A percentile compares a stretch with the other conserved stretches of the same genome.
Evolutionary conservation across 306 rosid species (phyloP).

Genomic region (Ormosia emarginata): DNA sequence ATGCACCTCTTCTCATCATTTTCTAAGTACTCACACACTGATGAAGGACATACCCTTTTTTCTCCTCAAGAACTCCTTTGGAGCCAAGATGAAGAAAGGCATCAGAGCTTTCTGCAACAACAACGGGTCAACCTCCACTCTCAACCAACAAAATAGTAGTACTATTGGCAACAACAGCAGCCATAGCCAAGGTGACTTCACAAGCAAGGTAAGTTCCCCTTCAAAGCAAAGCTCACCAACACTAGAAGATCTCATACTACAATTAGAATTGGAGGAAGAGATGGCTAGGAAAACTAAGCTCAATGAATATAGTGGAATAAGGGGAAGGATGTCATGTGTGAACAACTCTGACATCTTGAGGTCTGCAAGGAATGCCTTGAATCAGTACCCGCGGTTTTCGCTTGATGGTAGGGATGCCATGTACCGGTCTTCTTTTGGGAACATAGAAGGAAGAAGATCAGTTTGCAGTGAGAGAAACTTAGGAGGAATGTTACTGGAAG

Average conservation of each 20-base stretch:
- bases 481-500: conserved; percentile 23
- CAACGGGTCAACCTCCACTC: conserved; percentile 39
- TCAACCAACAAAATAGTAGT: conserved; percentile 47
- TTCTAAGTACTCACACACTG: background rate
- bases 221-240: conserved; percentile 44
- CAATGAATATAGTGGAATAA: conserved; percentile 17
- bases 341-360: conserved; percentile 76
- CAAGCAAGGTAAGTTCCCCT: conserved; percentile 35
- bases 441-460: conserved; percentile 50
- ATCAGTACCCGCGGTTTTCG: conserved; percentile 90
- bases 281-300: conserved; percentile 50
- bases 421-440: conserved; percentile 75
- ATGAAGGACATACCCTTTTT: conserved; percentile 68
- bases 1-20: background rate
- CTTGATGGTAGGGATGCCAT: conserved; percentile 92
- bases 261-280: conserved; percentile 71
- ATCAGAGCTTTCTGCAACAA: conserved; percentile 68
- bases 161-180: background rate
- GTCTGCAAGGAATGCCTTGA: conserved; percentile 85
- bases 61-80: conserved; percentile 66
- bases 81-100: conserved; percentile 79
- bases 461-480: conserved; percentile 46
- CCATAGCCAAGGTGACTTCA: conserved; percentile 22
- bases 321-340: conserved; percentile 72
- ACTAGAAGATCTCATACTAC: conserved; percentile 63